A percentile compares a stretch with the other conserved stretches of the same genome.
These are phyloP conservation scores for Candida palmyrensis DNA, from an alignment of 805 yeast species.

Conservation along the genomic window DNA sequence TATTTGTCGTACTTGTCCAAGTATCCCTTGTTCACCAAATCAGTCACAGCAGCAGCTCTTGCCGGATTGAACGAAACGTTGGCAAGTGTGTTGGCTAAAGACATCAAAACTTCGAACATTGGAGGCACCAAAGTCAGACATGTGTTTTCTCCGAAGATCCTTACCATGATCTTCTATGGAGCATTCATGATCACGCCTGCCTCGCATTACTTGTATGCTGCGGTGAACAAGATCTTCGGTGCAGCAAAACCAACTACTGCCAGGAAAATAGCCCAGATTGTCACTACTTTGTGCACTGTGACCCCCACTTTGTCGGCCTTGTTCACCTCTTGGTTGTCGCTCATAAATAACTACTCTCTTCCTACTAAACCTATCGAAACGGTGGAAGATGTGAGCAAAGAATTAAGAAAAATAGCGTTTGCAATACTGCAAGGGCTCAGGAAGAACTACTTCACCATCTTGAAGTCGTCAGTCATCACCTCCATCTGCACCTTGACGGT, in stretches of 20 bases:
- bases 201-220: constrained; percentile 47
- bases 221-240: constrained; percentile 38
- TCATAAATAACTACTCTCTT: constrained; percentile 38
- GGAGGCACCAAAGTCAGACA: constrained; percentile 27
- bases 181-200: constrained; percentile 52
- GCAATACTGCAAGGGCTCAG: constrained; percentile 29
- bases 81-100: constrained; percentile 48
- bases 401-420: constrained; percentile 10
- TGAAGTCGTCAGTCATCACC: constrained; percentile 51
- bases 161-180: constrained; percentile 54
- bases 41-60: constrained; percentile 51
- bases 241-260: constrained; percentile 35
- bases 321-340: constrained; percentile 48
- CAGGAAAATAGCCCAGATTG: constrained; percentile 45
- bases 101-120: constrained; percentile 22
- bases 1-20: constrained; percentile 36
- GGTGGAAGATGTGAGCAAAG: constrained; percentile 8
- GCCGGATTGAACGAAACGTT: constrained; percentile 54
- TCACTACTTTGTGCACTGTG: constrained; percentile 47
- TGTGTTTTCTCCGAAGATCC: constrained; percentile 40
- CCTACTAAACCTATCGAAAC: constrained; percentile 4
- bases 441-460: constrained; percentile 40
- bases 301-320: constrained; percentile 49
- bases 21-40: constrained; percentile 56
- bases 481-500: constrained; percentile 45